Evolutionary conservation across 2,329 filamentous ascomycete species (phyloP).

Genomic region (Ophiocordyceps robertsii): DNA sequence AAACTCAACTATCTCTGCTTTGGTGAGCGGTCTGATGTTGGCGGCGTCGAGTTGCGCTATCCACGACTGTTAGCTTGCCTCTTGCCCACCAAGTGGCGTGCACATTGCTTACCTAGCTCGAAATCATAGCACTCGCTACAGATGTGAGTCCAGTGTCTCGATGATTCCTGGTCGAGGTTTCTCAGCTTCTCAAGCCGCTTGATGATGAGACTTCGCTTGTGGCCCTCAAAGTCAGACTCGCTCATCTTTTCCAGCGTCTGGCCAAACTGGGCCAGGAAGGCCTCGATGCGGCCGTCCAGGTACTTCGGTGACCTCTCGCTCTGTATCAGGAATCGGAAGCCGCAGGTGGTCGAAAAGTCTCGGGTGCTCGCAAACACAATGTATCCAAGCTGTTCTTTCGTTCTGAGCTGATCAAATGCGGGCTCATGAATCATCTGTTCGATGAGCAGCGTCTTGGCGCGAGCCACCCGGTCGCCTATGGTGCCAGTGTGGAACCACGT

Average conservation of each 20-base stretch:
- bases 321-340: conserved; percentile 84
- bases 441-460: conserved; percentile 68
- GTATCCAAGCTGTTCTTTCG: conserved; percentile 95
- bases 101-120: conserved; percentile 46
- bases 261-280: conserved; percentile 60
- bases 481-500: conserved; percentile 61
- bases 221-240: conserved; percentile 72
- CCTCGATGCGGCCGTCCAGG: conserved; percentile 75
- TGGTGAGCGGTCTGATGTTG: conserved; percentile 60
- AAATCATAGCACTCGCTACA: conserved; percentile 83
- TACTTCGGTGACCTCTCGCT: conserved; percentile 78
- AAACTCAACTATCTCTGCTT: conserved; percentile 68
- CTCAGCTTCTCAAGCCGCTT: conserved; percentile 84
- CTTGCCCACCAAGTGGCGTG: not conserved
- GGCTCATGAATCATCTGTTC: conserved; percentile 89
- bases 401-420: conserved; percentile 85
- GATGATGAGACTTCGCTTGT: conserved; percentile 81
- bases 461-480: conserved; percentile 51
- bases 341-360: conserved; percentile 62
- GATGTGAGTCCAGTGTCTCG: conserved; percentile 75
- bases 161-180: conserved; percentile 76
- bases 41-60: conserved; percentile 64
- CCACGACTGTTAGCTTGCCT: not conserved
- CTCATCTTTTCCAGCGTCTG: conserved; percentile 60
- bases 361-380: conserved; percentile 78